Evolutionary conservation across 495 filamentous ascomycete genomes (phyloP).

Genomic region (Thermochaetoides thermophila): DNA sequence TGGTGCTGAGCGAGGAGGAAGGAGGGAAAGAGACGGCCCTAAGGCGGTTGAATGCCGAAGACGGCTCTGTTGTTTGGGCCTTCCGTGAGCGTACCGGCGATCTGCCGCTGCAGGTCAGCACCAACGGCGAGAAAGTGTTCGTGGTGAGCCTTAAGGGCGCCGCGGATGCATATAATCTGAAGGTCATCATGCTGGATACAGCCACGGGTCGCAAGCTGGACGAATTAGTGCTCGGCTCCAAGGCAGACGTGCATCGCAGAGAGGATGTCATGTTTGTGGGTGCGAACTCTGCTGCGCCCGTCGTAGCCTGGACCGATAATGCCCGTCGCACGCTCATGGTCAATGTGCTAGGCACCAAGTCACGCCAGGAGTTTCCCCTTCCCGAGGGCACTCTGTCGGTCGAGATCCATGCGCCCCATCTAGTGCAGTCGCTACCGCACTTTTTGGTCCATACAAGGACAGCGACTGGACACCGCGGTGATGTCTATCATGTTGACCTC

Average conservation of each 20-base stretch:
- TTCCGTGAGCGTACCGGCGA: conserved; percentile 52
- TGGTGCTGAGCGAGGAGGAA: conserved; percentile 49
- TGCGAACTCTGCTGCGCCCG: conserved; percentile 64
- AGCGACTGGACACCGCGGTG: conserved; percentile 54
- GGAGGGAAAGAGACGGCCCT: conserved; percentile 37
- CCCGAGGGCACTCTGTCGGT: conserved; percentile 51
- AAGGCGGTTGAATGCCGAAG: conserved; percentile 52
- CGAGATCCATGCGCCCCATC: conserved; percentile 55
- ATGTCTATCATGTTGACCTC: conserved; percentile 71
- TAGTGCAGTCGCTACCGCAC: conserved; percentile 54
- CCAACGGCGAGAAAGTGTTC: conserved; percentile 57
- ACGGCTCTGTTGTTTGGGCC: conserved; percentile 69
- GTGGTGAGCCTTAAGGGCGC: conserved; percentile 62
- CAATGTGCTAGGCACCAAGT: conserved; percentile 68
- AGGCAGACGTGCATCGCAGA: conserved; percentile 50
- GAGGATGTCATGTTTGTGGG: conserved; percentile 68
- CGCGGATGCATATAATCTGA: conserved; percentile 52
- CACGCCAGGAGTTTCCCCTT: conserved; percentile 34
- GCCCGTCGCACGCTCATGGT: conserved; percentile 51
- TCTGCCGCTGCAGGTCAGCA: conserved; percentile 62
- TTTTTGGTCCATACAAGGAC: conserved; percentile 78
- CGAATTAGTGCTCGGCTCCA: conserved; percentile 52
- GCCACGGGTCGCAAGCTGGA: conserved; percentile 51
- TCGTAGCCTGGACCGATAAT: conserved; percentile 72
- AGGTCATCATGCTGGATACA: conserved; percentile 56